Conservation (phyloP, 176 grass and related monocot species). For the Puccinellia tenuiflora region DNA sequence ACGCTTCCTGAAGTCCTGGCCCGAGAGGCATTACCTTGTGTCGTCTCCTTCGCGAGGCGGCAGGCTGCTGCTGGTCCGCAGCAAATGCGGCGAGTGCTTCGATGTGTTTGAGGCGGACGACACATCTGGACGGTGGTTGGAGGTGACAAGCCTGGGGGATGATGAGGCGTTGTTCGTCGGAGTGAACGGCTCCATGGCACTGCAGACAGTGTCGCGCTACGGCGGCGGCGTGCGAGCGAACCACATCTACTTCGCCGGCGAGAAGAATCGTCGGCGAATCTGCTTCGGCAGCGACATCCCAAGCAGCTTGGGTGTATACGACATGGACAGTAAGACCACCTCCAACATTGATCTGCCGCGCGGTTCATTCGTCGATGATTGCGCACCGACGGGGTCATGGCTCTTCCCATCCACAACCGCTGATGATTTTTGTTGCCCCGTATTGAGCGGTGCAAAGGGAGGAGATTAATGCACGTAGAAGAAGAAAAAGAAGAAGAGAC, state of each 20-base stretch:
- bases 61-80: constrained; percentile 3
- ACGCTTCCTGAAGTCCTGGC: neutral
- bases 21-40: neutral
- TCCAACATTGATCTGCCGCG: neutral
- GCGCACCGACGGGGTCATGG: neutral
- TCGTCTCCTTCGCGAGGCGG: neutral
- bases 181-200: neutral
- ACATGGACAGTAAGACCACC: neutral
- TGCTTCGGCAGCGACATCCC: neutral
- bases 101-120: neutral
- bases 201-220: neutral
- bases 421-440: no score
- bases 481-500: no score
- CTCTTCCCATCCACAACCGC: no score
- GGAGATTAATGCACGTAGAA: no score
- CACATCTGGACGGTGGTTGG: neutral
- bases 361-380: neutral
- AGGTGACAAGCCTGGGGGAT: neutral
- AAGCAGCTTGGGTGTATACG: neutral
- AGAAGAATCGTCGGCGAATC: neutral
- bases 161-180: neutral
- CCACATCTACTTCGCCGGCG: neutral
- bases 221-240: neutral
- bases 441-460: no score
- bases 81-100: neutral